Percentiles rank a stretch among this genome's conserved stretches.
These are phyloP conservation scores for Cryptococcus neoformans DNA, from an alignment of 1,284 basidiomycete genomes.

Conservation along the genomic window DNA sequence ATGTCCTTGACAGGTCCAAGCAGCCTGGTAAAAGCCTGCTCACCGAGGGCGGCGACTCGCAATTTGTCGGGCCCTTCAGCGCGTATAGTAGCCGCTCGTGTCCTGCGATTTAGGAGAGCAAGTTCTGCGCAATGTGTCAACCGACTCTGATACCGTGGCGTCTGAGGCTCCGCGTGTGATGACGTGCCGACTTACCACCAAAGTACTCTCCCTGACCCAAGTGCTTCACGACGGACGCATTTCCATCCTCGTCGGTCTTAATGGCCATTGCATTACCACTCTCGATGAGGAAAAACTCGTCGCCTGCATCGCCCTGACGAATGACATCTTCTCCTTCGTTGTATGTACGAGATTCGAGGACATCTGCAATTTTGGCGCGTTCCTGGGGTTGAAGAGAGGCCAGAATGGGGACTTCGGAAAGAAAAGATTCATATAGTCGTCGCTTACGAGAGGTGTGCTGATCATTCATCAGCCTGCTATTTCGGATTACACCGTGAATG, in stretches of 20 bases:
- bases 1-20: slow-evolving; percentile 68
- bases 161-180: not conserved
- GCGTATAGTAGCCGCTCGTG: slow-evolving; percentile 90
- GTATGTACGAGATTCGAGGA: slow-evolving; percentile 79
- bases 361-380: slow-evolving; percentile 95
- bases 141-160: not conserved
- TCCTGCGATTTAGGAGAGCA: slow-evolving; percentile 76
- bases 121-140: slow-evolving; percentile 61
- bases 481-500: too few relatives aligned
- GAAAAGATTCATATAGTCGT: slow-evolving; percentile 93
- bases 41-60: slow-evolving; percentile 89
- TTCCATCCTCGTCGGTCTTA: slow-evolving; percentile 65
- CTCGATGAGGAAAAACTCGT: slow-evolving; percentile 97
- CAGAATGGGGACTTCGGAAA: slow-evolving; percentile 86
- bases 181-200: slow-evolving; percentile 64
- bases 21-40: slow-evolving; percentile 89
- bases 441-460: slow-evolving; percentile 73
- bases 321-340: slow-evolving; percentile 83
- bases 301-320: slow-evolving; percentile 87
- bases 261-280: slow-evolving; percentile 86
- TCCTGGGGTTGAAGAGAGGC: slow-evolving; percentile 81
- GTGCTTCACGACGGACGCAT: slow-evolving; percentile 68
- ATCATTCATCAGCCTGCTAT: not conserved
- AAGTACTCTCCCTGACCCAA: slow-evolving; percentile 95
- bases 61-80: slow-evolving; percentile 63